Percentiles rank a stretch among this genome's conserved stretches.
Conservation (phyloP, 768 basidiomycete species). For the Fomitopsis pulvina region DNA sequence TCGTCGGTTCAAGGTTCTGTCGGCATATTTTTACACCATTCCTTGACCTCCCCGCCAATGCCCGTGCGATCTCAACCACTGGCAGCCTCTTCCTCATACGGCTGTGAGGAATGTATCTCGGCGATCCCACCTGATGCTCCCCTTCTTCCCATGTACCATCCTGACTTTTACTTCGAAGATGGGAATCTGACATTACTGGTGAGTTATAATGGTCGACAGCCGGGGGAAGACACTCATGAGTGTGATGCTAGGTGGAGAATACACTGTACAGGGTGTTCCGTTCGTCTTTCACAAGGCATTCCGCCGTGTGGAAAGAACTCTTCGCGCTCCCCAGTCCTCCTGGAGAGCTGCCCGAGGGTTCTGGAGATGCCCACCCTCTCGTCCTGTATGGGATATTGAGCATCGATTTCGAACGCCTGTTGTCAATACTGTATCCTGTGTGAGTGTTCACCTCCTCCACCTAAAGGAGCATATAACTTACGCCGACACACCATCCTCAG, state of each 20-base stretch:
- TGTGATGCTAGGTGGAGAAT: slow-evolving; percentile 7
- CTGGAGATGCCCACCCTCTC: slow-evolving; percentile 10
- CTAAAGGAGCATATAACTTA: neutral
- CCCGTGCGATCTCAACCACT: neutral
- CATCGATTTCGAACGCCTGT: slow-evolving; percentile 10
- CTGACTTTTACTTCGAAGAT: slow-evolving; percentile 14
- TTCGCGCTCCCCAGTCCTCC: slow-evolving; percentile 11
- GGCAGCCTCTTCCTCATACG: neutral
- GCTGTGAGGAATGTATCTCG: neutral
- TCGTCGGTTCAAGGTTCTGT: neutral
- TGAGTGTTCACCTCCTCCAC: neutral
- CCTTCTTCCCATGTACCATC: slow-evolving; percentile 3
- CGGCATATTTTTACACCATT: neutral
- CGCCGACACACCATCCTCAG: neutral
- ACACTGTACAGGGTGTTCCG: slow-evolving; percentile 11
- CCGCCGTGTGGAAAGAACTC: slow-evolving; percentile 9
- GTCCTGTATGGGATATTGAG: slow-evolving; percentile 8
- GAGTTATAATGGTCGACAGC: neutral
- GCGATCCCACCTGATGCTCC: neutral
- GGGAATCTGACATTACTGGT: slow-evolving; percentile 13
- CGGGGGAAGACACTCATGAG: neutral
- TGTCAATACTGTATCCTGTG: slow-evolving; percentile 13
- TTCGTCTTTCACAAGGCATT: slow-evolving; percentile 12
- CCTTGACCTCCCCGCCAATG: neutral
- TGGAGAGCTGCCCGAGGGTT: slow-evolving; percentile 8